phyloP scores from a whole-genome alignment of 106 monocot species.

The Platanthera guangdongensis region DNA sequence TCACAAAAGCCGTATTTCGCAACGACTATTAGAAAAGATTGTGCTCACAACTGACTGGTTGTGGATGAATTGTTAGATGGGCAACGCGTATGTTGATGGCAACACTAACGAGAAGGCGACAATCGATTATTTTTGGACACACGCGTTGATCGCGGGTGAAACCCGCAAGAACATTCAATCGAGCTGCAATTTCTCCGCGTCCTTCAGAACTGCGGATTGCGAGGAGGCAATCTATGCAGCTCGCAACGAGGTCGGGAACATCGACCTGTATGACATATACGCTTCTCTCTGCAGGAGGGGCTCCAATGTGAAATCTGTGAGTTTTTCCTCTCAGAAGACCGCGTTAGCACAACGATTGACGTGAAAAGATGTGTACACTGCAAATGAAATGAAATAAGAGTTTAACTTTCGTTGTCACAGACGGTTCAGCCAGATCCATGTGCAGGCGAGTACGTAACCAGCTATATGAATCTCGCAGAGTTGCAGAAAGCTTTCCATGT shows the following conservation, averaged over 20 bases:
- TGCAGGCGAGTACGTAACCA: background rate
- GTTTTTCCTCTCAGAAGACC: background rate
- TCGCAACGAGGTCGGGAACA: background rate
- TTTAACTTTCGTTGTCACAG: background rate
- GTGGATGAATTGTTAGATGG: conserved; percentile 12
- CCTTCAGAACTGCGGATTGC: background rate
- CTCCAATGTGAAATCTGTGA: background rate
- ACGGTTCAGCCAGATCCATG: conserved; percentile 16
- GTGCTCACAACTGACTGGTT: background rate
- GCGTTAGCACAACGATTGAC: background rate
- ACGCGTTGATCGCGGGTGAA: conserved; percentile 18
- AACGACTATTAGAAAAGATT: too few relatives aligned
- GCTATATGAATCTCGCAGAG: conserved; percentile 17
- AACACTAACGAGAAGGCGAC: background rate
- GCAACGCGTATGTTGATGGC: conserved; percentile 12
- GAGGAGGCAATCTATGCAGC: background rate
- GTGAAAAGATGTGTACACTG: background rate
- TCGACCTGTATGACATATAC: conserved; percentile 23
- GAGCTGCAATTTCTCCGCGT: conserved; percentile 7
- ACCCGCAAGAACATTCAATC: background rate
- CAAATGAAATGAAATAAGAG: background rate
- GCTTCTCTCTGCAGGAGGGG: conserved; percentile 4
- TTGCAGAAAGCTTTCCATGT: conserved; percentile 27
- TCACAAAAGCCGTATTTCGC: background rate
- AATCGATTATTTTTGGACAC: conserved; percentile 14